phyloP scores from a whole-genome alignment of 1,139 yeast genomes.

The Blastobotrys petasosporus region DNA sequence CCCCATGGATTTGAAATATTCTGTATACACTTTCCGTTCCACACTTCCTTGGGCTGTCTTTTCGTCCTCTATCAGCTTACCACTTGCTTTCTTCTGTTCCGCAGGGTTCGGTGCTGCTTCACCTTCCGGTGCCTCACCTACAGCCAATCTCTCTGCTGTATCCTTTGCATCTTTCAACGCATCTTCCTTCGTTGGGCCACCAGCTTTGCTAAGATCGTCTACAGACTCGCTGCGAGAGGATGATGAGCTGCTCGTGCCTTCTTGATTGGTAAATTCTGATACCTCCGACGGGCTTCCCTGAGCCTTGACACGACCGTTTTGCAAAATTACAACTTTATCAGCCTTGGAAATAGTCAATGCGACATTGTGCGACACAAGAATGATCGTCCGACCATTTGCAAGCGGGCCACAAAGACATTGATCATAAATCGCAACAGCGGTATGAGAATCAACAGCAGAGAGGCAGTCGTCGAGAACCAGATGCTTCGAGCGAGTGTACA shows the following conservation, averaged over 20 bases:
- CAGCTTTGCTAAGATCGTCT: conserved; percentile 14
- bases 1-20: conserved; percentile 67
- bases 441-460: conserved; percentile 95
- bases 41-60: conserved; percentile 80
- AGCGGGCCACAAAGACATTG: conserved; percentile 83
- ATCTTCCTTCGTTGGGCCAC: conserved; percentile 25
- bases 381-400: conserved; percentile 78
- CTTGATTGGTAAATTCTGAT: conserved; percentile 29
- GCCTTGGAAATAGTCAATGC: conserved; percentile 82
- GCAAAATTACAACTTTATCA: conserved; percentile 69
- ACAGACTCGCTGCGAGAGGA: conserved; percentile 35
- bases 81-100: conserved; percentile 65
- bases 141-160: conserved; percentile 19
- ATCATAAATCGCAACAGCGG: conserved; percentile 87
- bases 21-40: conserved; percentile 57
- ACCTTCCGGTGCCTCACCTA: conserved; percentile 16
- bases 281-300: conserved; percentile 80
- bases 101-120: conserved; percentile 20
- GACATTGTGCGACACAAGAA: conserved; percentile 89
- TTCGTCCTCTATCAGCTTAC: conserved; percentile 63
- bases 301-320: conserved; percentile 70
- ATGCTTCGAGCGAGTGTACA: conserved; percentile 78
- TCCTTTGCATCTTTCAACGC: conserved; percentile 36
- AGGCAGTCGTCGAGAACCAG: conserved; percentile 87
- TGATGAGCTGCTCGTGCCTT: not conserved